Evolutionary conservation across 305 asterid species (phyloP).

Genomic region (Fraxinus angustifolia): DNA sequence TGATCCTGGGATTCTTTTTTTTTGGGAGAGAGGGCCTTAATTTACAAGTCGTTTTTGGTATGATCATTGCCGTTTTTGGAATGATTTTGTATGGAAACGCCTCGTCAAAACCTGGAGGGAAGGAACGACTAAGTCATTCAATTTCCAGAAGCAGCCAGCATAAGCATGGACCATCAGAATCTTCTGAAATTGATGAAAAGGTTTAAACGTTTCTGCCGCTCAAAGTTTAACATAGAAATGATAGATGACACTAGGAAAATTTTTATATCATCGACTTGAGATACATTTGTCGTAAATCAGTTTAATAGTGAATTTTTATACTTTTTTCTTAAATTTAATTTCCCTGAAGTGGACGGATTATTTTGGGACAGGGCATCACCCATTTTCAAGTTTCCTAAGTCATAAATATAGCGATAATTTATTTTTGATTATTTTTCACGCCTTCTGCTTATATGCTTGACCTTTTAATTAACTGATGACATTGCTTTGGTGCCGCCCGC

Average conservation of each 20-base stretch:
- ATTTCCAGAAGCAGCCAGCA: slow-evolving; percentile 44
- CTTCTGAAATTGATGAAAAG: slow-evolving; percentile 53
- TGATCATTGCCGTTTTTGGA: slow-evolving; percentile 71
- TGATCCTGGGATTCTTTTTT: slow-evolving; percentile 67
- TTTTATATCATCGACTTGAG: slow-evolving; percentile 30
- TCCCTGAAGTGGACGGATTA: slow-evolving; percentile 27
- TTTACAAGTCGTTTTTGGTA: slow-evolving; percentile 66
- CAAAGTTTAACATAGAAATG: slow-evolving; percentile 28
- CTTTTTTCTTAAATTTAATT: slow-evolving; percentile 20
- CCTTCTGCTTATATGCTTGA: not conserved
- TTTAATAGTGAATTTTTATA: slow-evolving; percentile 30
- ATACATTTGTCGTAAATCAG: slow-evolving; percentile 23
- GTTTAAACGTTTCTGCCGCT: slow-evolving; percentile 37
- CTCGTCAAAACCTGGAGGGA: slow-evolving; percentile 84
- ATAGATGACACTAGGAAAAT: slow-evolving; percentile 28
- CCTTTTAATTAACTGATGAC: not conserved
- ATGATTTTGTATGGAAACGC: slow-evolving; percentile 88
- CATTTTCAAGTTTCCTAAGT: slow-evolving; percentile 26
- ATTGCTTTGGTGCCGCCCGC: not conserved
- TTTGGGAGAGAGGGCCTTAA: slow-evolving; percentile 78
- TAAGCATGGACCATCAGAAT: slow-evolving; percentile 47
- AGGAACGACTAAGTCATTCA: slow-evolving; percentile 62
- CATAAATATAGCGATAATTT: slow-evolving; percentile 35
- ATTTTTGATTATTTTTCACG: not conserved
- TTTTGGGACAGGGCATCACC: slow-evolving; percentile 25